A percentile compares a stretch with the other conserved stretches of the same genome.
Evolutionary conservation across 2,329 filamentous ascomycete species (phyloP).

Genomic region (Cladophialophora psammophila): DNA sequence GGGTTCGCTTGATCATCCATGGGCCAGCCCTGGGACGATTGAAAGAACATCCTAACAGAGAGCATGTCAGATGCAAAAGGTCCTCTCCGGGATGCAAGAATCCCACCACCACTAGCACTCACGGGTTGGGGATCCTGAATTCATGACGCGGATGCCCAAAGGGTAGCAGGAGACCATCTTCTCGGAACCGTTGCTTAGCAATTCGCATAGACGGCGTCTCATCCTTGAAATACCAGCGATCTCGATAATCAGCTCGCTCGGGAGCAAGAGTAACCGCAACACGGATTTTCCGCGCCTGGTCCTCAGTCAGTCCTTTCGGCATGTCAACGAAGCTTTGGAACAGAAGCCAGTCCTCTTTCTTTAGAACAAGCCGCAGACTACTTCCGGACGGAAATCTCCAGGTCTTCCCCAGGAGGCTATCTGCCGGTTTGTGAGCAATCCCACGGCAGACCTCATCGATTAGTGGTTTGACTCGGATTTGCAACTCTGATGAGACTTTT

Average conservation of each 20-base stretch:
- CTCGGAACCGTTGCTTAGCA: conserved; percentile 2
- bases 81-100: too few relatives aligned
- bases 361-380: not conserved
- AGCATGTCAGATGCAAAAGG: not conserved
- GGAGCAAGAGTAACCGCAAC: not conserved
- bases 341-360: not conserved
- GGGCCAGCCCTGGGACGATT: not conserved
- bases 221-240: not conserved
- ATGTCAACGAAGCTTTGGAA: not conserved
- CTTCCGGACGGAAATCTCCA: not conserved
- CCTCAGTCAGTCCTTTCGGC: not conserved
- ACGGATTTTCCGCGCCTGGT: not conserved
- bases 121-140: not conserved
- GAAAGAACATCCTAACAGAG: not conserved
- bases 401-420: not conserved
- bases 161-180: conserved; percentile 2
- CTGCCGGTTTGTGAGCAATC: not conserved
- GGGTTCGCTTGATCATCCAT: not conserved
- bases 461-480: not conserved
- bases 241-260: not conserved
- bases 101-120: not conserved
- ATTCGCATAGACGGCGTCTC: conserved; percentile 3
- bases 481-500: not conserved
- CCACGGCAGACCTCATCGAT: not conserved
- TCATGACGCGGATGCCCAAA: not conserved